These are phyloP conservation scores for Didymella glomerata DNA, from an alignment of 2,329 filamentous ascomycete species.

Conservation along the genomic window DNA sequence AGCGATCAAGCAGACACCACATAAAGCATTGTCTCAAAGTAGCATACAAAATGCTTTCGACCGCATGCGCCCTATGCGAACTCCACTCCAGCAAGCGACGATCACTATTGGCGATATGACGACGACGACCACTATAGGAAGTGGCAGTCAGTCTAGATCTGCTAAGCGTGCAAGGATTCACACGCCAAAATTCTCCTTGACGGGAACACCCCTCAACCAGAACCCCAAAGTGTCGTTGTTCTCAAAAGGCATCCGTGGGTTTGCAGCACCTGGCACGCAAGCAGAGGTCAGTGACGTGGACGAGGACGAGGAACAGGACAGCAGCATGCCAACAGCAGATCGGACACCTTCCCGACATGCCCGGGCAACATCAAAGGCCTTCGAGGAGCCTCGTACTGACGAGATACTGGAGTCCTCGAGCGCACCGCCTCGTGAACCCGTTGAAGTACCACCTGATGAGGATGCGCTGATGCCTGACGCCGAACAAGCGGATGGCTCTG, in stretches of 20 bases:
- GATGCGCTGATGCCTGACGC: neutral
- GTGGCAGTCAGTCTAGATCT: slow-evolving; percentile 51
- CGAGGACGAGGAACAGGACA: slow-evolving; percentile 34
- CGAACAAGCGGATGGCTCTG: slow-evolving; percentile 36
- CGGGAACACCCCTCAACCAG: slow-evolving; percentile 39
- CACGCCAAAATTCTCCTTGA: slow-evolving; percentile 48
- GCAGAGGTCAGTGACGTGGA: slow-evolving; percentile 40
- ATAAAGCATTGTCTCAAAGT: slow-evolving; percentile 46
- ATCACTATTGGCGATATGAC: slow-evolving; percentile 78
- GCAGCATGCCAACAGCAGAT: slow-evolving; percentile 21
- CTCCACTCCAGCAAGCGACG: slow-evolving; percentile 71
- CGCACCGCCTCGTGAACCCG: slow-evolving; percentile 4
- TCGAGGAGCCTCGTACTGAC: slow-evolving; percentile 28
- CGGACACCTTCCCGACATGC: slow-evolving; percentile 32
- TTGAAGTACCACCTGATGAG: neutral
- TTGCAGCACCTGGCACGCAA: slow-evolving; percentile 64
- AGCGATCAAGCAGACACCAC: slow-evolving; percentile 41
- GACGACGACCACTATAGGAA: slow-evolving; percentile 71
- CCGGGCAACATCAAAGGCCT: slow-evolving; percentile 15
- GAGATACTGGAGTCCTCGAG: slow-evolving; percentile 30
- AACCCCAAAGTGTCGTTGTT: slow-evolving; percentile 49
- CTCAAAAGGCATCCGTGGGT: slow-evolving; percentile 59
- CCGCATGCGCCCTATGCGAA: slow-evolving; percentile 69
- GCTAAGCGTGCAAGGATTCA: slow-evolving; percentile 59
- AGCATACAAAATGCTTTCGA: slow-evolving; percentile 69